Evolutionary conservation across 345 rosid species (phyloP).

Genomic region (Hirschfeldia incana): DNA sequence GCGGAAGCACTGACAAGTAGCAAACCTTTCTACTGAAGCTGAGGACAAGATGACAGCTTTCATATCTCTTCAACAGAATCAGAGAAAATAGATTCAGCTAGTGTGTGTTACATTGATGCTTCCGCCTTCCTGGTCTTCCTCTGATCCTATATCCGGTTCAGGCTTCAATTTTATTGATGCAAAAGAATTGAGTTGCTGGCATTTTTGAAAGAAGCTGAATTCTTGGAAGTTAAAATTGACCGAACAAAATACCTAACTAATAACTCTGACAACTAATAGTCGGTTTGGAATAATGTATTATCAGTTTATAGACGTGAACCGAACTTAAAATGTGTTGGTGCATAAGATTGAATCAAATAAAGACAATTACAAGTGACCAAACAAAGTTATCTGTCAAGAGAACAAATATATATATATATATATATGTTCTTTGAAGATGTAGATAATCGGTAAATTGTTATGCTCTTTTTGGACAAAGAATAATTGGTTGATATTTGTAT

Average conservation of each 20-base stretch:
- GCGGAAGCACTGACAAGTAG: not conserved
- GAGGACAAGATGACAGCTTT: not conserved
- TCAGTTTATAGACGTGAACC: not conserved
- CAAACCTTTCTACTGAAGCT: not conserved
- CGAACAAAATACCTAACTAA: not conserved
- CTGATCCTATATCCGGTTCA: not conserved
- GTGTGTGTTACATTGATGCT: not conserved
- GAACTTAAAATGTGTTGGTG: not conserved
- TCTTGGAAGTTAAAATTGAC: not conserved
- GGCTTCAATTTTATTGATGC: not conserved
- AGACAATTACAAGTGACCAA: not conserved
- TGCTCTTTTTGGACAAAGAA: slow-evolving; percentile 35
- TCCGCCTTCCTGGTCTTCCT: not conserved
- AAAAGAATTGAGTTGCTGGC: not conserved
- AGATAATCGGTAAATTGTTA: slow-evolving; percentile 24
- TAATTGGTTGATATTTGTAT: slow-evolving; percentile 17
- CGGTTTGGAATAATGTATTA: not conserved
- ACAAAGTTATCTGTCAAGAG: slow-evolving; percentile 14
- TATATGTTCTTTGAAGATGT: not conserved
- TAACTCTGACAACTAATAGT: not conserved
- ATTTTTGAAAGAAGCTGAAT: not conserved
- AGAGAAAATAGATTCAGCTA: not conserved
- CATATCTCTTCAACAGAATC: not conserved
- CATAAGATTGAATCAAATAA: not conserved
- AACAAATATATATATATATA: not conserved